Evolutionary conservation across 345 rosid species (phyloP), one percentile per base, ranked within the genome.

Genomic region (Moricandia moricandioides): DNA sequence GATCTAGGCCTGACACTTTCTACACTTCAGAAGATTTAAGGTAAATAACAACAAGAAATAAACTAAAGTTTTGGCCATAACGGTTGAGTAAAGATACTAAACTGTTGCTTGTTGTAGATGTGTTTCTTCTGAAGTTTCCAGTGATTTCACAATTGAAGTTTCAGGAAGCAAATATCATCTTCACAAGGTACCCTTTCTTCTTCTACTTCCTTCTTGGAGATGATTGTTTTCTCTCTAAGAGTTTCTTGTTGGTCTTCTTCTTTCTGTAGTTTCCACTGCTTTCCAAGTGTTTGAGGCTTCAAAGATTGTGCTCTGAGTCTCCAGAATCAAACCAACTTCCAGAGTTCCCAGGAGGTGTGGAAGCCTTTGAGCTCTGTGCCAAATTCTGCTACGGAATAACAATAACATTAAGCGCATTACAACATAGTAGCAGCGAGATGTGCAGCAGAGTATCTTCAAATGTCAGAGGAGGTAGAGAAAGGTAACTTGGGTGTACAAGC

Each of bases 351-450:
- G 97, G 97, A 34, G 97, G 97, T 3, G 39, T 83, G 5, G 97
- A 95, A 47, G 96, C 97, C 40, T 95, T 95, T 62, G 99, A 95
- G 77, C 86, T 95, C 16, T 92, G 97, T 34, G 97, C 99, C 35
- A 95, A 95, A 69, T 95, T 92, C 86, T 95, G 99, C 47, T 92
- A 95, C 17, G 97, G 99, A 13, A 95, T 95, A 47, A 92, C 97
- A 10, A 86, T 95, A 76, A 95, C 99, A 0, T 84, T 92, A 7
- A 92, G 97, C 40, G 96, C 97, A 9, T 88, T n/a, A 90, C 88
- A 95, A 92, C 86, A 88, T 95, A 33, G 97, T 95, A 21, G 86
- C 96, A 0, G 94, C 82, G 7, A 81, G 97, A 69, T 92, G 99
- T 58, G 97, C 97, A 0, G 94, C 97, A 5, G 99, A 92, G 70